Percentiles rank a stretch among this genome's conserved stretches.
Evolutionary conservation across 768 basidiomycete genomes (phyloP).

Genomic region (Psilocybe sp.): DNA sequence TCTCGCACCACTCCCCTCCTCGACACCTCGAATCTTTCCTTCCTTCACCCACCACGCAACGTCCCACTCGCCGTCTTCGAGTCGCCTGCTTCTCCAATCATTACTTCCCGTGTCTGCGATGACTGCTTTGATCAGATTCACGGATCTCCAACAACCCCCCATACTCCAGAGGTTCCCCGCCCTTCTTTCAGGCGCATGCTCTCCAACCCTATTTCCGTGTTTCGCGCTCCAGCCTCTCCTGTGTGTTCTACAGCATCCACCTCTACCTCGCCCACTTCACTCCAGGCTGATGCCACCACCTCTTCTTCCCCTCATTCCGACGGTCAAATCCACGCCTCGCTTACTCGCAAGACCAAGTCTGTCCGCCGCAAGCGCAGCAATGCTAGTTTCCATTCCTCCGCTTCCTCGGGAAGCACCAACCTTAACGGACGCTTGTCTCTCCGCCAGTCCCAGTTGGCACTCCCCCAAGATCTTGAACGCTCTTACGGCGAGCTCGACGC

Average conservation of each 20-base stretch:
- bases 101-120: conserved; percentile 66
- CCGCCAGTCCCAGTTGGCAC: conserved; percentile 33
- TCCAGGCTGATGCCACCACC: not conserved
- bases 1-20: conserved; percentile 59
- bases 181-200: conserved; percentile 32
- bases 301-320: conserved; percentile 16
- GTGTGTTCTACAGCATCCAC: conserved; percentile 25
- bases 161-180: conserved; percentile 33
- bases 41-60: conserved; percentile 70
- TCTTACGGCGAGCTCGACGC: conserved; percentile 70
- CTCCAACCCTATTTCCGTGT: conserved; percentile 37
- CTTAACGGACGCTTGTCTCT: conserved; percentile 26
- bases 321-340: conserved; percentile 18
- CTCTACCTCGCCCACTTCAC: conserved; percentile 23
- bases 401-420: conserved; percentile 27
- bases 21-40: conserved; percentile 68
- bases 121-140: conserved; percentile 77
- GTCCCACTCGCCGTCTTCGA: conserved; percentile 57
- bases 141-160: conserved; percentile 46
- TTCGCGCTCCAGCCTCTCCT: conserved; percentile 32
- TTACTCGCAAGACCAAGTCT: conserved; percentile 26
- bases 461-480: conserved; percentile 39
- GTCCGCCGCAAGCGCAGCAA: conserved; percentile 29
- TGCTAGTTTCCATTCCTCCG: conserved; percentile 33
- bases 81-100: conserved; percentile 58